A percentile compares a stretch with the other conserved stretches of the same genome.
Conservation (phyloP, 139 green algal species). For the Choricystis sp. region DNA sequence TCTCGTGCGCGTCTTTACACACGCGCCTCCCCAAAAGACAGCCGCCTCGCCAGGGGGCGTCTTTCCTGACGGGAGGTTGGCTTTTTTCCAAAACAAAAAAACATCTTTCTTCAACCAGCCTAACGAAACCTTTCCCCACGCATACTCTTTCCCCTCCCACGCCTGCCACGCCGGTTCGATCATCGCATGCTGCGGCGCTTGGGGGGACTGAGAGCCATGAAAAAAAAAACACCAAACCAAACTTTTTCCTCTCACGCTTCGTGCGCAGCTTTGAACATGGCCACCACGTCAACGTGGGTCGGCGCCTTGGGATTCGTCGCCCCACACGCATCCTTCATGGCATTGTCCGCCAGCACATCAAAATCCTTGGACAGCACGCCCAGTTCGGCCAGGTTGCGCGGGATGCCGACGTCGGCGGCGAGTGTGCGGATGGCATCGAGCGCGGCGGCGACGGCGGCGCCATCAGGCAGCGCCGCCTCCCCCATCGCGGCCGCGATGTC, state of each 20-base stretch:
- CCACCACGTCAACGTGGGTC: constrained; percentile 8
- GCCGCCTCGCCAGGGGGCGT: too few relatives aligned
- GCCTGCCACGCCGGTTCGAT: too few relatives aligned
- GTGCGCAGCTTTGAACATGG: constrained; percentile 5
- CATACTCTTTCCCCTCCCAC: too few relatives aligned
- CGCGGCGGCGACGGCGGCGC: not conserved
- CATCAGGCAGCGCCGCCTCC: not conserved
- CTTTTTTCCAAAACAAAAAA: too few relatives aligned
- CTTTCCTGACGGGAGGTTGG: too few relatives aligned
- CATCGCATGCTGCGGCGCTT: too few relatives aligned
- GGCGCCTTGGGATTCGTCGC: constrained; percentile 9
- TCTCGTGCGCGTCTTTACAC: too few relatives aligned
- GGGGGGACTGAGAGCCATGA: too few relatives aligned
- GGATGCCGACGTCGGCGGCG: constrained; percentile 9
- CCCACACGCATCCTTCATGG: constrained; percentile 13
- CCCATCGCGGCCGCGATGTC: constrained; percentile 12
- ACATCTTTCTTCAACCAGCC: too few relatives aligned
- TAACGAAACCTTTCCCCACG: too few relatives aligned
- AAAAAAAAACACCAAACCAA: too few relatives aligned
- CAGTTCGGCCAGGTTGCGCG: constrained; percentile 11
- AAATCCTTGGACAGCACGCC: constrained; percentile 15
- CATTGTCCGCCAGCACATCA: constrained; percentile 12
- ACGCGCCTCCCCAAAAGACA: too few relatives aligned
- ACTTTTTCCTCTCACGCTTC: not conserved
- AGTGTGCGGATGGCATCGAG: constrained; percentile 4